A percentile compares a stretch with the other conserved stretches of the same genome.
Evolutionary conservation across 805 yeast genomes (phyloP).

Genomic region (Saccharomycopsis sp.): DNA sequence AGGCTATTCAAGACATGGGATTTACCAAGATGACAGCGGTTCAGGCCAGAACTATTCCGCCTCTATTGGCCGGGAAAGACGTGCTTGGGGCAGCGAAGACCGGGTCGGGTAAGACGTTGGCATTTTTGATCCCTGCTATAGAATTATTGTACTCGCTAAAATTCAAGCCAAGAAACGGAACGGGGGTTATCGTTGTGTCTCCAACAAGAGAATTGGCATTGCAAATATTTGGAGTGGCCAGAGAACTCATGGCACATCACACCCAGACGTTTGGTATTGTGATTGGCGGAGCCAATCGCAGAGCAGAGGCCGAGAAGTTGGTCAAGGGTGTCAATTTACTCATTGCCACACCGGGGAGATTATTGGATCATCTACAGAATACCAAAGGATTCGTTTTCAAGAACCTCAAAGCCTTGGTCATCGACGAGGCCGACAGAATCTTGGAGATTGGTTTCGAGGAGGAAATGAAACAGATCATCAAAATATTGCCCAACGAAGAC

Average conservation of each 20-base stretch:
- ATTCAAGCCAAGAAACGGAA: constrained; percentile 96
- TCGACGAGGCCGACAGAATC: constrained; percentile 98
- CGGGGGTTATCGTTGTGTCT: constrained; percentile 91
- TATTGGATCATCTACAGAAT: constrained; percentile 93
- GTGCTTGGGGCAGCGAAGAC: constrained; percentile 99
- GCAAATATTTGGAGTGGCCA: constrained; percentile 96
- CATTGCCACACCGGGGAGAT: constrained; percentile 96
- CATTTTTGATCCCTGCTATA: constrained; percentile 92
- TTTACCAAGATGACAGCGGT: constrained; percentile 89
- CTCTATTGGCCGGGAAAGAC: constrained; percentile 91
- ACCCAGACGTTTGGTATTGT: constrained; percentile 94
- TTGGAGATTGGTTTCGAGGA: constrained; percentile 98
- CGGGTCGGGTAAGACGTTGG: constrained; percentile 97
- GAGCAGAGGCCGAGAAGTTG: constrained; percentile 94
- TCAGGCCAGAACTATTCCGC: constrained; percentile 94
- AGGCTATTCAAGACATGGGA: constrained; percentile 80
- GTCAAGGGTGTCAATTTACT: constrained; percentile 88
- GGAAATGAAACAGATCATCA: constrained; percentile 95
- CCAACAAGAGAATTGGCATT: constrained; percentile 98
- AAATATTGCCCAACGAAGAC: constrained; percentile 83
- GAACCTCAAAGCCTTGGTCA: constrained; percentile 86
- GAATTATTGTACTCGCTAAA: constrained; percentile 84
- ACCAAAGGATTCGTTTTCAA: constrained; percentile 91
- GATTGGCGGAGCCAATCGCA: constrained; percentile 96
- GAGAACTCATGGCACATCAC: constrained; percentile 85